A percentile compares a stretch with the other conserved stretches of the same genome.
Evolutionary conservation across 306 rosid species (phyloP).

Genomic region (Lotus japonicus): DNA sequence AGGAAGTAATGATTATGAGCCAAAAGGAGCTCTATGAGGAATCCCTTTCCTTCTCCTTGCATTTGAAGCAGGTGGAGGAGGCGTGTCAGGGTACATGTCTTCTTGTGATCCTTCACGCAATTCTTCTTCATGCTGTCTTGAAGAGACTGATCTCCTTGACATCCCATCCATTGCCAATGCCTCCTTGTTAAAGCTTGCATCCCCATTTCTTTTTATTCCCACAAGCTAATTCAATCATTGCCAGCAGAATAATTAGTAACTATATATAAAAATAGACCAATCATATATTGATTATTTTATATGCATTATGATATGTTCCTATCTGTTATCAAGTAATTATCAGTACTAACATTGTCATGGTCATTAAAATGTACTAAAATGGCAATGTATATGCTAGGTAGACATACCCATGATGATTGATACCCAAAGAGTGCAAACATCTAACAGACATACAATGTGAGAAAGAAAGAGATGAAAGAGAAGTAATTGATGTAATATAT

Average conservation of each 20-base stretch:
- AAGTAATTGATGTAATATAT: too few species aligned
- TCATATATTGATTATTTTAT: not conserved
- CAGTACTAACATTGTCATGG: not conserved
- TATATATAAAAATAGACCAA: not conserved
- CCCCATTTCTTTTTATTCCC: conserved; percentile 76
- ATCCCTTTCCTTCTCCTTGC: conserved; percentile 96
- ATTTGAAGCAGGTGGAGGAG: conserved; percentile 66
- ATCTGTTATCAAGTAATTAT: not conserved
- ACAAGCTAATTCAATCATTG: conserved; percentile 48
- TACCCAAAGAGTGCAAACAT: too few species aligned
- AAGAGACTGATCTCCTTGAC: conserved; percentile 29
- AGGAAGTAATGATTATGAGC: conserved; percentile 32
- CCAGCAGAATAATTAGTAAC: conserved; percentile 3
- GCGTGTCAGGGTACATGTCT: conserved; percentile 65
- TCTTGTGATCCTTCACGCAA: conserved; percentile 81
- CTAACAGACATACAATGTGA: too few species aligned
- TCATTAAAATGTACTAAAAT: too few species aligned
- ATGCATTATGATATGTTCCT: conserved; percentile 18
- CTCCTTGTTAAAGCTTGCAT: conserved; percentile 61
- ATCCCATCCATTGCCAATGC: conserved; percentile 34
- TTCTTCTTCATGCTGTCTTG: conserved; percentile 42
- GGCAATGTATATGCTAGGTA: not conserved
- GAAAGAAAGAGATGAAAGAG: too few species aligned
- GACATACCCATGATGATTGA: not conserved
- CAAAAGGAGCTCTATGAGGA: conserved; percentile 94